phyloP scores from a whole-genome alignment of 768 basidiomycete species.

The Serendipita sp. region DNA sequence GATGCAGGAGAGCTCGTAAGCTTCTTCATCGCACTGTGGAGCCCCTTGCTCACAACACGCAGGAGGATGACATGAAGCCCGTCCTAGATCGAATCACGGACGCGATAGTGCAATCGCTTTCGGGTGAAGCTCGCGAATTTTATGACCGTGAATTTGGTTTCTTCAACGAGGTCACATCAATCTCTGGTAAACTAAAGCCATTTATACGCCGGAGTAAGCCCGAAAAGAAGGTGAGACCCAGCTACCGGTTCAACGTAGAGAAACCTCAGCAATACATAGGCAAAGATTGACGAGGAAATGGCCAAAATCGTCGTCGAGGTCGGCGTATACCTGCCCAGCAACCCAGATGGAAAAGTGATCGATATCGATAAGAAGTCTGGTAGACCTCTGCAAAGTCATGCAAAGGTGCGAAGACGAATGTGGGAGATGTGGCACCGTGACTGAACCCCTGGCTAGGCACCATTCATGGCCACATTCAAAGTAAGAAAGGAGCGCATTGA shows the following conservation, averaged over 20 bases:
- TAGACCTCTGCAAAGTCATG: conserved; percentile 89
- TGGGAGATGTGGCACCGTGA: neutral
- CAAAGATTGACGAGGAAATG: conserved; percentile 99
- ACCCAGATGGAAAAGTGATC: conserved; percentile 92
- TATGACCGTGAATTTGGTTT: conserved; percentile 93
- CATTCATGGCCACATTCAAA: conserved; percentile 99
- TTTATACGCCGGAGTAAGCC: conserved; percentile 89
- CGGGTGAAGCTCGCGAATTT: conserved; percentile 75
- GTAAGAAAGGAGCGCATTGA: conserved; percentile 73
- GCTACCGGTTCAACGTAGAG: neutral
- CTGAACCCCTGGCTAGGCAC: conserved; percentile 42
- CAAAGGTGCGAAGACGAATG: conserved; percentile 45
- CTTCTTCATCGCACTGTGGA: conserved; percentile 16
- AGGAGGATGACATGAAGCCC: conserved; percentile 96
- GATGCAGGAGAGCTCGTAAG: conserved; percentile 68
- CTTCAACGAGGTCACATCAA: conserved; percentile 93
- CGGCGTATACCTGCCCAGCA: conserved; percentile 96
- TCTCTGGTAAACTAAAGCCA: conserved; percentile 93
- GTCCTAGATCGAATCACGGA: conserved; percentile 76
- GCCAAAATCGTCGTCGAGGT: conserved; percentile 81
- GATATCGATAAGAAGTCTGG: conserved; percentile 97
- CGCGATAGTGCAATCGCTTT: conserved; percentile 66
- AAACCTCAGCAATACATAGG: conserved; percentile 30
- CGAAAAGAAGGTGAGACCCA: conserved; percentile 74
- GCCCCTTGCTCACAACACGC: neutral